phyloP scores from a whole-genome alignment of 257 asterid species.

The Solanum etuberosum region DNA sequence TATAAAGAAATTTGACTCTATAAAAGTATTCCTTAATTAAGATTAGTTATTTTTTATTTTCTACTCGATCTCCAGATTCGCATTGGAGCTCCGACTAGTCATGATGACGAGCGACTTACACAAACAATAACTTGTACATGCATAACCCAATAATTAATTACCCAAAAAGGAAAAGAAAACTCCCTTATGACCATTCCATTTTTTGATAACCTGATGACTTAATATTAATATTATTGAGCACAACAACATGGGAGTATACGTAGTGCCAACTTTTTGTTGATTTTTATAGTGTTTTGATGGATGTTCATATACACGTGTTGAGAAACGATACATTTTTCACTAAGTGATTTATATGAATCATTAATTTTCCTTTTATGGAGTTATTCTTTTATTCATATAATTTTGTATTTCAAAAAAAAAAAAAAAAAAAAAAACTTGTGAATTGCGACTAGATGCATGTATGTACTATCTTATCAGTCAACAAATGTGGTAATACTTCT shows the following conservation, averaged over 20 bases:
- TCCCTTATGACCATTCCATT: background rate
- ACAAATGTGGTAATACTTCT: background rate
- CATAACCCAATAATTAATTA: background rate
- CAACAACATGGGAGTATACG: background rate
- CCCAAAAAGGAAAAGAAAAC: conserved; percentile 6
- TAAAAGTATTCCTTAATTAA: background rate
- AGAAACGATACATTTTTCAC: background rate
- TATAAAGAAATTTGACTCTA: background rate
- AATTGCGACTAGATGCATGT: background rate
- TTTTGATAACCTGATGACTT: background rate
- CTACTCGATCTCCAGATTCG: rapidly evolving
- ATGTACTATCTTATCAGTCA: background rate
- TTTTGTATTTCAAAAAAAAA: background rate
- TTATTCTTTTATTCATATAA: background rate
- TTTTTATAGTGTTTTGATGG: background rate
- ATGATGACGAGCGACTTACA: background rate
- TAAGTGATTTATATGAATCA: background rate
- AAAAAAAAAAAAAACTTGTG: too few relatives aligned
- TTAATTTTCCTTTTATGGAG: background rate
- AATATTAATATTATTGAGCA: background rate
- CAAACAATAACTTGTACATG: background rate
- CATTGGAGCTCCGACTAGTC: background rate
- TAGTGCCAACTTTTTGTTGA: background rate
- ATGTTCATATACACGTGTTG: background rate
- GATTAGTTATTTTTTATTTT: background rate